These are phyloP conservation scores for Trametes gibbosa DNA, from an alignment of 768 basidiomycete genomes.

Conservation along the genomic window DNA sequence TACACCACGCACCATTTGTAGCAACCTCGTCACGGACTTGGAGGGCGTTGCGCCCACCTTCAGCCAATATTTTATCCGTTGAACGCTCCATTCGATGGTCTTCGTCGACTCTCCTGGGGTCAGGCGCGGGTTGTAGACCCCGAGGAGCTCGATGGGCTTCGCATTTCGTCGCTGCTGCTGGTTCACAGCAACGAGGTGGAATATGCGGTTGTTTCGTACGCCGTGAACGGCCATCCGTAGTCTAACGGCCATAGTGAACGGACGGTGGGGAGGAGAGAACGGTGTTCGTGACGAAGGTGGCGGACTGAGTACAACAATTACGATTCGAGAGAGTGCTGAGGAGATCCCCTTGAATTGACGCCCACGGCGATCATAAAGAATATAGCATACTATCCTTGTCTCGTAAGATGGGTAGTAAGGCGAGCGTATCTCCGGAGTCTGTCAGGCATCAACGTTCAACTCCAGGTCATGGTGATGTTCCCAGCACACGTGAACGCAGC, in stretches of 20 bases:
- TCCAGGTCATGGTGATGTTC: no score
- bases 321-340: not conserved
- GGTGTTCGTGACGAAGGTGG: not conserved
- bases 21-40: slow-evolving; percentile 68
- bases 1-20: slow-evolving; percentile 66
- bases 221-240: slow-evolving; percentile 86
- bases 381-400: no score
- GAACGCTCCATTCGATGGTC: slow-evolving; percentile 85
- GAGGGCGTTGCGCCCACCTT: slow-evolving; percentile 81
- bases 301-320: slow-evolving; percentile 1
- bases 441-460: no score
- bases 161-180: slow-evolving; percentile 71
- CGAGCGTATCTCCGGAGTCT: no score
- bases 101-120: slow-evolving; percentile 54
- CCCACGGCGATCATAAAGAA: no score
- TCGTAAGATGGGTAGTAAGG: no score
- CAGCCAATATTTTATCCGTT: slow-evolving; percentile 89
- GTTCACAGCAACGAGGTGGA: slow-evolving; percentile 84
- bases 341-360: not conserved
- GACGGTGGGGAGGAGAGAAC: not conserved
- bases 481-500: no score
- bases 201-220: slow-evolving; percentile 66
- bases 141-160: slow-evolving; percentile 84
- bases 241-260: slow-evolving; percentile 68
- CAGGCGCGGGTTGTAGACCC: slow-evolving; percentile 75